Conservation (phyloP, 139 green algal species). For the Coccomyxa sp. region DNA sequence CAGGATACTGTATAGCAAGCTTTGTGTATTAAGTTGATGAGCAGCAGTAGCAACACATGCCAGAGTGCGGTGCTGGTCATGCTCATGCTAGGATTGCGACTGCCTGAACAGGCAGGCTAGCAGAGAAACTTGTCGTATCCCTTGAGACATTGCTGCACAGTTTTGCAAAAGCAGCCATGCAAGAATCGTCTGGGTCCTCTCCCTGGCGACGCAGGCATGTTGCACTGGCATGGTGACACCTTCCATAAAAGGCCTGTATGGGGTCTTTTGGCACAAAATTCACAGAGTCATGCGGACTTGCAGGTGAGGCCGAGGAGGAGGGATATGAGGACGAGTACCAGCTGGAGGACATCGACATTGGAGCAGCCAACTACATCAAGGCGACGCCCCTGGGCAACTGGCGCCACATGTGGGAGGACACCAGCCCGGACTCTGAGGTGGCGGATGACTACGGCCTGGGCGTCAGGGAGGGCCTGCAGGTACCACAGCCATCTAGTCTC, state of each 20-base stretch:
- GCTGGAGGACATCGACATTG: slow-evolving; percentile 89
- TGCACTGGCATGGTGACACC: background rate
- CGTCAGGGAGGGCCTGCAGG: slow-evolving; percentile 66
- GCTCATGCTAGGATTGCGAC: too few relatives aligned
- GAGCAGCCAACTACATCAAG: slow-evolving; percentile 83
- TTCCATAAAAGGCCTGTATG: too few relatives aligned
- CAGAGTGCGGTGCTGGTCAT: too few relatives aligned
- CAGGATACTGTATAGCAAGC: too few relatives aligned
- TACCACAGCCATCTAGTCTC: slow-evolving; percentile 7
- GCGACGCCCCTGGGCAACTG: slow-evolving; percentile 78
- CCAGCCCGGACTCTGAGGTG: slow-evolving; percentile 66
- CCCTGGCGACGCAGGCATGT: background rate
- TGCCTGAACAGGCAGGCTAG: too few relatives aligned
- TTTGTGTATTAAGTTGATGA: too few relatives aligned
- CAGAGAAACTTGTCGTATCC: too few relatives aligned
- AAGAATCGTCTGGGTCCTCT: too few relatives aligned
- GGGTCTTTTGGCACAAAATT: background rate
- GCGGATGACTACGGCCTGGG: slow-evolving; percentile 94
- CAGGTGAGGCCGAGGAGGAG: slow-evolving; percentile 83
- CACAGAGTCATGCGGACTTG: background rate
- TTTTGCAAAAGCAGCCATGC: too few relatives aligned
- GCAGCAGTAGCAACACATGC: too few relatives aligned
- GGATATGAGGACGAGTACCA: slow-evolving; percentile 98
- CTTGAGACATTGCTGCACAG: too few relatives aligned
- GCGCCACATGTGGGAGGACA: slow-evolving; percentile 74